These are phyloP conservation scores for Alternaria alternata DNA, from an alignment of 2,329 filamentous ascomycete species.

Conservation along the genomic window DNA sequence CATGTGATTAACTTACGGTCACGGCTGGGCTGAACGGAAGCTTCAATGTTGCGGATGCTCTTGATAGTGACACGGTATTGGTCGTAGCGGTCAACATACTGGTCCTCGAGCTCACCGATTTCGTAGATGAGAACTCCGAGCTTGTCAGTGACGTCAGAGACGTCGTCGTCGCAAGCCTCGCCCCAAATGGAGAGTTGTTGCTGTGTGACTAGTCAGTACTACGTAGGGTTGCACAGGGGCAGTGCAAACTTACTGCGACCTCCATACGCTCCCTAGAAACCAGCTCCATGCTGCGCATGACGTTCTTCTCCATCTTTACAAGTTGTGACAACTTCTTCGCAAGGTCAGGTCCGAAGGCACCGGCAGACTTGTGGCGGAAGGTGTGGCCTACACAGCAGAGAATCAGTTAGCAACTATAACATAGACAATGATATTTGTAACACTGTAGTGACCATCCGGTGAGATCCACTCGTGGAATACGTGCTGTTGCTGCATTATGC, in stretches of 20 bases:
- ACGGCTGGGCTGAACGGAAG: slow-evolving; percentile 95
- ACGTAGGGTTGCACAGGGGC: slow-evolving; percentile 7
- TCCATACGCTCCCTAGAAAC: slow-evolving; percentile 98
- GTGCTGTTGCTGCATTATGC: not conserved
- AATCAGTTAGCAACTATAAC: slow-evolving; percentile 15
- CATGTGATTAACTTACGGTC: slow-evolving; percentile 73
- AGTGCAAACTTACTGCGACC: slow-evolving; percentile 77
- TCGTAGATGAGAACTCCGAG: slow-evolving; percentile 97
- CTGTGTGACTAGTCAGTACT: slow-evolving; percentile 57
- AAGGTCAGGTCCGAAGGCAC: slow-evolving; percentile 84
- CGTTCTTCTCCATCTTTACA: slow-evolving; percentile 99
- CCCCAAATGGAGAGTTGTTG: slow-evolving; percentile 99
- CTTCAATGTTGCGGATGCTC: slow-evolving; percentile 98
- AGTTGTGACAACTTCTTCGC: slow-evolving; percentile 97
- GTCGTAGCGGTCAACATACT: slow-evolving; percentile 98
- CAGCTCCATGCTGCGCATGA: slow-evolving; percentile 97
- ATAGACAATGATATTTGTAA: not conserved
- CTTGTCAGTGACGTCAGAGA: slow-evolving; percentile 99
- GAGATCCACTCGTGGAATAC: too few species aligned
- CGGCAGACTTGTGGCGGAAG: slow-evolving; percentile 76
- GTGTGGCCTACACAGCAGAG: slow-evolving; percentile 64
- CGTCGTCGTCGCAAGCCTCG: slow-evolving; percentile 93
- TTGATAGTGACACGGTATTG: slow-evolving; percentile 99
- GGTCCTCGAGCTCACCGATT: slow-evolving; percentile 96
- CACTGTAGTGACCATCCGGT: not conserved